Evolutionary conservation across 73 alveolate genomes (phyloP), one percentile per base, ranked within the genome.

Genomic region (Uronychia binucleata): DNA sequence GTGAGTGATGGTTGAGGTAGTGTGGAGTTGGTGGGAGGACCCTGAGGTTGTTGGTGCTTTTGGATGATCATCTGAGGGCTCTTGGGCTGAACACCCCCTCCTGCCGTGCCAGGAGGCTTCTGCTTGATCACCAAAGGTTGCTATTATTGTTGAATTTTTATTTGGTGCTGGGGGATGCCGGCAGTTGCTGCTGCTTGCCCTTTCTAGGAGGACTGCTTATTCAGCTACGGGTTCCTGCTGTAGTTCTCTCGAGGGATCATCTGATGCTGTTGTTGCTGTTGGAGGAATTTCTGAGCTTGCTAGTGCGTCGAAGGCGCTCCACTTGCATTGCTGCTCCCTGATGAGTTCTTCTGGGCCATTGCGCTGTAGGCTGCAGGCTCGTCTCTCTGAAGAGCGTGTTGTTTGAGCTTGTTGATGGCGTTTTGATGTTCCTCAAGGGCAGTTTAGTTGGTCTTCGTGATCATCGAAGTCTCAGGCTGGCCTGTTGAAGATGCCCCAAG

Each of bases 81-180:
- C 67, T 46, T 46, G 5, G 67, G 67, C 67, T 46, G 67, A 11
- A 46, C 67, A 11, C 67, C 67, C 19, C 67, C 67, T 46, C n/a
- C 67, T 46, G 67, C 67, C 19, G 67, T 46, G 67, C 67, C 67
- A 46, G 67, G 67, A 19, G 67, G 67, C 67, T 46, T 46, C 67
- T 46, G 67, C 19, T 46, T 46, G 67, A 46, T 46, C 19, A 46
- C 67, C 5, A 46, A 19, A 46, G 67, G 67, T 19, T 46, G 19
- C 67, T 46, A 19, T 19, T 46, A 46, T 46, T 46, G 67, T 46
- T 46, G 67, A 46, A 46, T 46, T 46, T 46, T 46, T 11, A 46
- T 46, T 46, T 46, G 67, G 67, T 46, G 67, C 67, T 46, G 67
- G 19, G 67, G 67, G 67, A 46, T 46, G n/a, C 67, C 67, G 5